Evolutionary conservation across 192 early-diverging fungal genomes (phyloP).

Genomic region (Linnemannia schmuckeri): DNA sequence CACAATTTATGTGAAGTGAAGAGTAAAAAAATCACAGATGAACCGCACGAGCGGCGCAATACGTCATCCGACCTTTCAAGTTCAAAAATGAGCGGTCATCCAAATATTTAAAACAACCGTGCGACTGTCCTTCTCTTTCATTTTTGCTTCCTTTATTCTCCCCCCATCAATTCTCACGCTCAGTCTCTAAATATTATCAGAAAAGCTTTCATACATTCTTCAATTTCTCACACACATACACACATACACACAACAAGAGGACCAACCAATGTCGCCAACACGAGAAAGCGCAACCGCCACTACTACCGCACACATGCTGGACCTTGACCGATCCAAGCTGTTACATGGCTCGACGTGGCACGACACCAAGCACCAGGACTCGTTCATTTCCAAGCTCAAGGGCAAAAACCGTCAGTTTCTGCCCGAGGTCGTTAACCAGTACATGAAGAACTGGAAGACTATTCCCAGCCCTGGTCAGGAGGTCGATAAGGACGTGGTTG

Average conservation of each 20-base stretch:
- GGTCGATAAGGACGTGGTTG: constrained; percentile 62
- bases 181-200: background rate
- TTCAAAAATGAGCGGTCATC: no score
- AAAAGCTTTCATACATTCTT: no score
- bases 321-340: constrained; percentile 38
- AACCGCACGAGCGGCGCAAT: no score
- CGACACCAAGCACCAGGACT: constrained; percentile 22
- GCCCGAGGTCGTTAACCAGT: constrained; percentile 24
- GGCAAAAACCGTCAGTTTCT: constrained; percentile 27
- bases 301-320: background rate
- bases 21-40: no score
- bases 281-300: constrained; percentile 10
- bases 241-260: background rate
- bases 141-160: background rate
- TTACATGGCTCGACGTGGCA: constrained; percentile 28
- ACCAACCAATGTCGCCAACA: constrained; percentile 22
- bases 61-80: no score
- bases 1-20: no score
- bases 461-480: constrained; percentile 24
- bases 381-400: constrained; percentile 35
- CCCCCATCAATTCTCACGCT: background rate
- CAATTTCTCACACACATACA: background rate
- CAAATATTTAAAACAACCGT: background rate
- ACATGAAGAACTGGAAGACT: constrained; percentile 22
- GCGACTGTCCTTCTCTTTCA: background rate